A percentile compares a stretch with the other conserved stretches of the same genome.
These are phyloP conservation scores for Themeda triandra DNA, from an alignment of 176 grass and related monocot species.

Conservation along the genomic window DNA sequence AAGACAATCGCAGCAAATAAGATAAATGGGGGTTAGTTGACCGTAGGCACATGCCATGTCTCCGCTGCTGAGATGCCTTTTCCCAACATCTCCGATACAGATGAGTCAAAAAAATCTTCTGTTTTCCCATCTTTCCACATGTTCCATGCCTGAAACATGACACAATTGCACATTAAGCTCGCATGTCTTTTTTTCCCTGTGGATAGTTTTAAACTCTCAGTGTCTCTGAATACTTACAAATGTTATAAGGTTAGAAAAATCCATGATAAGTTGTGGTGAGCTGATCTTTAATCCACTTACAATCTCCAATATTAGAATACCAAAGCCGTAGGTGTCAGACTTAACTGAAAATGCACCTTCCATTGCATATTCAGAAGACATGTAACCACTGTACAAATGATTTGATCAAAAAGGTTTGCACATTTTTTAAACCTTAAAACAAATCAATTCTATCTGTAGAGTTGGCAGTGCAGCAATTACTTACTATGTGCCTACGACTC, in stretches of 20 bases:
- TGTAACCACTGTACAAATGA: slow-evolving; percentile 34
- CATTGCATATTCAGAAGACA: slow-evolving; percentile 62
- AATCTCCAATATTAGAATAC: slow-evolving; percentile 49
- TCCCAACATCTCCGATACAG: too few species aligned
- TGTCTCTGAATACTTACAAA: slow-evolving; percentile 18
- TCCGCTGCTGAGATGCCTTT: too few species aligned
- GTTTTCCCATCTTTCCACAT: neutral
- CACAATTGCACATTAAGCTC: neutral
- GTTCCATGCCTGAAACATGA: too few species aligned
- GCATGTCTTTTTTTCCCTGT: neutral
- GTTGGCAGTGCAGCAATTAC: neutral
- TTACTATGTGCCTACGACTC: slow-evolving; percentile 53
- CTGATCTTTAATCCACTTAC: slow-evolving; percentile 49
- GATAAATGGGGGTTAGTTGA: too few species aligned
- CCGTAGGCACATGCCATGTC: too few species aligned
- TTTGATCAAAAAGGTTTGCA: neutral
- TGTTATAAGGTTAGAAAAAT: slow-evolving; percentile 28
- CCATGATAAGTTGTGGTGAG: neutral
- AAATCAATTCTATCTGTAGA: neutral
- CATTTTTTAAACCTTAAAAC: neutral
- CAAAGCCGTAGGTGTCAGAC: slow-evolving; percentile 50
- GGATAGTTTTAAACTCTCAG: neutral
- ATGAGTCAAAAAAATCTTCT: slow-evolving; percentile 21
- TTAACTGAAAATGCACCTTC: slow-evolving; percentile 48
- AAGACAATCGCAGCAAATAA: too few species aligned